These are phyloP conservation scores for Heritiera fomes DNA, from an alignment of 345 rosid species.

Conservation along the genomic window DNA sequence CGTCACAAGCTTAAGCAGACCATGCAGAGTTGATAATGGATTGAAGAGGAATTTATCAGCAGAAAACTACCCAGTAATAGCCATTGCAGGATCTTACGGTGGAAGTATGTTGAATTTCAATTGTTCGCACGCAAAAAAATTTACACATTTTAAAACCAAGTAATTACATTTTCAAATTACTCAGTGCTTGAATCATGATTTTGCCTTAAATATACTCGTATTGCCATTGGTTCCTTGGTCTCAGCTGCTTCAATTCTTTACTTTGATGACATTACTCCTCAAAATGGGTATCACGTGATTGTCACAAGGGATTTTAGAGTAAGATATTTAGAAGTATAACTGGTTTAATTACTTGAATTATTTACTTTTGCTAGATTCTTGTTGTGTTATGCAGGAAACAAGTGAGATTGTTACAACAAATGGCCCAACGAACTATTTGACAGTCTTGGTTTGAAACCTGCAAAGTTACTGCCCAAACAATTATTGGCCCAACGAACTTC, in stretches of 20 bases:
- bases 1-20: constrained; percentile 41
- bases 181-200: constrained; percentile 69
- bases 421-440: no score
- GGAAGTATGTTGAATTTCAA: constrained; percentile 30
- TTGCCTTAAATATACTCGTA: constrained; percentile 62
- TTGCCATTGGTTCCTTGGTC: constrained; percentile 57
- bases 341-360: background rate
- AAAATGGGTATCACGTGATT: constrained; percentile 43
- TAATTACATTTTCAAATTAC: background rate
- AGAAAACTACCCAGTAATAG: constrained; percentile 34
- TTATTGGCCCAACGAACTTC: constrained; percentile 30
- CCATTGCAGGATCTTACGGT: constrained; percentile 44
- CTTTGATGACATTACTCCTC: background rate
- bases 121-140: background rate
- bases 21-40: constrained; percentile 32
- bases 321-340: background rate
- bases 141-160: background rate
- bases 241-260: constrained; percentile 35
- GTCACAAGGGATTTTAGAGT: constrained; percentile 51
- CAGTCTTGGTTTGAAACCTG: constrained; percentile 55
- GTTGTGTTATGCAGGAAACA: constrained; percentile 11
- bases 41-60: constrained; percentile 30
- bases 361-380: background rate
- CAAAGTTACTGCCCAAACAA: constrained; percentile 39
- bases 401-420: no score